phyloP scores from a whole-genome alignment of 2,329 filamentous ascomycete genomes.

The Septoria petroselini region DNA sequence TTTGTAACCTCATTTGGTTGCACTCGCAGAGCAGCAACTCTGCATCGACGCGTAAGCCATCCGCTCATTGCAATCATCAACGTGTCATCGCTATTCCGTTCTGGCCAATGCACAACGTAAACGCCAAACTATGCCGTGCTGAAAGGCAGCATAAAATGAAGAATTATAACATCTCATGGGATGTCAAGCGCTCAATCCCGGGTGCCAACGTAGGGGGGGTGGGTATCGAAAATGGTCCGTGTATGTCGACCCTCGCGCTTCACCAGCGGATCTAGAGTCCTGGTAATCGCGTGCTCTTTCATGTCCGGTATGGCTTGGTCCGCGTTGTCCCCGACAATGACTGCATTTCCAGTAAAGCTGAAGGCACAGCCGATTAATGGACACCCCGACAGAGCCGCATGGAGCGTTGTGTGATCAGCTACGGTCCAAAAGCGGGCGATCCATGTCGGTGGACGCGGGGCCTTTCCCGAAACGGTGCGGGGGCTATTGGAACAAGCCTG shows the following conservation, averaged over 20 bases:
- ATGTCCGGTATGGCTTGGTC: too few species aligned
- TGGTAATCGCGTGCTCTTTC: too few species aligned
- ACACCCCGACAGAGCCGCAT: too few species aligned
- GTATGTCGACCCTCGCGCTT: not conserved
- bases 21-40: not conserved
- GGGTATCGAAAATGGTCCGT: conserved; percentile 8
- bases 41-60: not conserved
- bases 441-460: too few species aligned
- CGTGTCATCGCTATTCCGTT: conserved; percentile 4
- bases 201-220: conserved; percentile 1
- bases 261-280: too few species aligned
- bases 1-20: not conserved
- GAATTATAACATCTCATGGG: not conserved
- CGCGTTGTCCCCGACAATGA: not conserved
- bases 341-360: not conserved
- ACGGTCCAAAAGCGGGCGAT: too few species aligned
- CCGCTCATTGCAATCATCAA: conserved; percentile 15
- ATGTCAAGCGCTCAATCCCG: not conserved
- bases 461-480: not conserved
- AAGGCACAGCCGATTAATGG: too few species aligned
- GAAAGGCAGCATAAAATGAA: conserved; percentile 3
- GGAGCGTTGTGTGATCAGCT: too few species aligned
- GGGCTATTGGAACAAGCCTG: not conserved
- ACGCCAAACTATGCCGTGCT: conserved; percentile 12
- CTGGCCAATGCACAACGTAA: conserved; percentile 7